Evolutionary conservation across 2,329 filamentous ascomycete species (phyloP), one percentile per base, ranked within the genome.

Genomic region (Fusarium abutilonis): DNA sequence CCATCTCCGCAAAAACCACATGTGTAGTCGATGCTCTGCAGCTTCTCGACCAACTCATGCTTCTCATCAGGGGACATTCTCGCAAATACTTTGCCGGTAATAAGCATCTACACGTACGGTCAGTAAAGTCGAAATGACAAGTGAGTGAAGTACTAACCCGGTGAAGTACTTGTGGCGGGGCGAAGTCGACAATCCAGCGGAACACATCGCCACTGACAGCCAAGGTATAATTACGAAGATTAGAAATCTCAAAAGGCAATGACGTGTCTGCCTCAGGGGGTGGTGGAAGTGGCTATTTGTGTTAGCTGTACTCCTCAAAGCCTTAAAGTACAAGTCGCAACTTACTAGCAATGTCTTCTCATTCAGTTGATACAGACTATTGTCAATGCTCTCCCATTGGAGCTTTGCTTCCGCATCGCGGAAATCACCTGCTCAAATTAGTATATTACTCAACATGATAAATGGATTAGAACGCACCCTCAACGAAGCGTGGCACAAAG

Each of bases 61-160:
- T 99, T 99, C 76, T 99, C 95, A 73, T 99, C 96, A 0, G 95
- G 96, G 2, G 94, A 98, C 95, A 99, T 99, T 68, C 95, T 90
- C 4, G 95, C 96, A 76, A 96, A 99, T 2, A 99, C 92, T 75
- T 95, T 94, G 23, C 94, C 93, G 50, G 86, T 86, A 32, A 97
- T 89, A 51, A 99, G 90, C 88, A 98, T 94, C 82, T 95, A 74
- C 11, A 13, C 14, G 23, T 9, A 23, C 55, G 31, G 38, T 67
- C 38, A 61, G 40, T 13, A 19, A 4, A 14, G 9, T 3, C 21
- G 9, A 9, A 11, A 13, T 19, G 4, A 13, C 7, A 34, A 3
- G 7, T 1, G 1, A 10, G 19, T 26, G 21, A 43, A 8, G 2
- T 21, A 78, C 82, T 60, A 69, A 90, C 88, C 67, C 86, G 82